Evolutionary conservation across 2,329 filamentous ascomycete species (phyloP).

Genomic region (Penicillium sp.): DNA sequence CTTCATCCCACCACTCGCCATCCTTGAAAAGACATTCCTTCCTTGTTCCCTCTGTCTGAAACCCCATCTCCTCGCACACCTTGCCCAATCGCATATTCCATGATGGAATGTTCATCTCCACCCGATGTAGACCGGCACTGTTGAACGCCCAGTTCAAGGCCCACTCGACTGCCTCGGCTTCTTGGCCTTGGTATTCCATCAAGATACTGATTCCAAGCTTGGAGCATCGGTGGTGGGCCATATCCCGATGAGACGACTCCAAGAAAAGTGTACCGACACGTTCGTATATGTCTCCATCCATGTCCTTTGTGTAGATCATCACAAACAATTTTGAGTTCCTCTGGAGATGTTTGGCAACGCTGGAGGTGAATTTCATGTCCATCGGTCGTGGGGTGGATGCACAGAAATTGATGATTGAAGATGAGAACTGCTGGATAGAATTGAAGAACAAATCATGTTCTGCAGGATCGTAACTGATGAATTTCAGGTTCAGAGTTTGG

Average conservation of each 20-base stretch:
- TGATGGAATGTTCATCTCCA: neutral
- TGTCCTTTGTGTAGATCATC: no score
- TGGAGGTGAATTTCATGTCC: neutral
- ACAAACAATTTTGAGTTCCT: neutral
- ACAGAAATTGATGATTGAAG: neutral
- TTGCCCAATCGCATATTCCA: neutral
- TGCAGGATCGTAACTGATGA: neutral
- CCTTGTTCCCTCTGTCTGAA: neutral
- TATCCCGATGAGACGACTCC: neutral
- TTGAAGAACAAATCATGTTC: neutral
- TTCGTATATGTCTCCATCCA: accelerated
- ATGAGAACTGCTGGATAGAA: neutral
- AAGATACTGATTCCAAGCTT: neutral
- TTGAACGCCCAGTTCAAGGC: neutral
- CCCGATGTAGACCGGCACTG: neutral
- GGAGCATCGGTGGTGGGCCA: neutral
- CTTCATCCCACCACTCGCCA: neutral
- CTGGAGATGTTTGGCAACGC: neutral
- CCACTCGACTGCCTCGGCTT: neutral
- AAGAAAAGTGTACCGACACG: neutral
- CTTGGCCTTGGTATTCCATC: no score
- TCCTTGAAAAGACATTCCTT: neutral
- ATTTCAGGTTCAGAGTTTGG: neutral
- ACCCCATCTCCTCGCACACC: neutral
- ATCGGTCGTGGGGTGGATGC: neutral